Base-by-base conservation (phyloP, 768 basidiomycete species). In the Leccinum boreale region DNA sequence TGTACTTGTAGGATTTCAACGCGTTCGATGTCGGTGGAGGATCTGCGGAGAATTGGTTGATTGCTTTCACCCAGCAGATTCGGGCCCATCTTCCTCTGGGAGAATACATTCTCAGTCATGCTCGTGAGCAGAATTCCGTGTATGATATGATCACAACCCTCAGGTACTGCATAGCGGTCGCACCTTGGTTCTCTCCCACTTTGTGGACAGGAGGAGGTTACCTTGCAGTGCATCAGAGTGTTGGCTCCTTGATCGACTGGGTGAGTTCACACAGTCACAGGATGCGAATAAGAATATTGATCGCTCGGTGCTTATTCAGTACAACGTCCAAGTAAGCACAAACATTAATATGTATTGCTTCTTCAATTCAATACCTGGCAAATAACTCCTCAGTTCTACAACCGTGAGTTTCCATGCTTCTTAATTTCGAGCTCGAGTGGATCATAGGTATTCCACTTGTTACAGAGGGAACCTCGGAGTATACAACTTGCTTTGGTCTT, bases 1-100 rank as follows among this genome's bases (percentile, higher is more conserved):
- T 11, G 17, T 17, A 1, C 3, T 28, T 8, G 3, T 55, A 86
- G 83, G 87, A 88, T 62, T 86, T 88, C 63, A 72, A 74, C 60
- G 85, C 86, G 17, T 65, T 65, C 23, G 77, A 81, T 10, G 70
- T 74, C 46, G 2, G 2, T 2, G 24, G 24, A 3, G 83, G 81
- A 10, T 71, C 62, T 12, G 86, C 83, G 2, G 86, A 86, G 73
- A 42, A 66, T 2, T 76, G 75, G 74, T 62, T 76, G 11, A 64
- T 65, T 14, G 61, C 58, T 17, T 70, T 75, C 17, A 76, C 75
- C 3, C 53, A 54, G 24, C 61, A 67, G 5, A 66, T 76, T 9
- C 70, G 75, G 44, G 56, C 55, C n/a, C 7, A 59, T 23, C 72
- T 76, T 49, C 74, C 74, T 9, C 60, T 62, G 17, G 72, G 70